Conservation (phyloP, 495 filamentous ascomycete species). For the Hypoxylon fuscum region DNA sequence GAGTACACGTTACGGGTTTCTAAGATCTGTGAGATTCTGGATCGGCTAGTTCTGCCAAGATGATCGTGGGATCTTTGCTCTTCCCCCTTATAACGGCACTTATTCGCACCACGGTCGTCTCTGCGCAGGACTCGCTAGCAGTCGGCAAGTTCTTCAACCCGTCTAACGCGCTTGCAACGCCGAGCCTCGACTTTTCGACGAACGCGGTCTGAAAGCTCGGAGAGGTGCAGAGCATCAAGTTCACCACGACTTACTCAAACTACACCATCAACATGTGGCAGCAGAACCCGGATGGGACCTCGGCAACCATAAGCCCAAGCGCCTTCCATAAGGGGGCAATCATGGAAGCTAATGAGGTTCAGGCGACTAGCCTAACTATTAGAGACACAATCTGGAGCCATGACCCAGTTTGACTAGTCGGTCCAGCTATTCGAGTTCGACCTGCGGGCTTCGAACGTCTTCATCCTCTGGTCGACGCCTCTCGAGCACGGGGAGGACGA, state of each 20-base stretch:
- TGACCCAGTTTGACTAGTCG: constrained; percentile 44
- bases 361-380: background rate
- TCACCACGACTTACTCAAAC: constrained; percentile 28
- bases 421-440: constrained; percentile 45
- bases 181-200: constrained; percentile 16
- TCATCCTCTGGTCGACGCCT: constrained; percentile 43
- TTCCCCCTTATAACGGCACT: constrained; percentile 2
- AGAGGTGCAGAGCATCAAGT: constrained; percentile 28
- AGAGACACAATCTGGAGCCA: constrained; percentile 15
- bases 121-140: constrained; percentile 3
- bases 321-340: constrained; percentile 20
- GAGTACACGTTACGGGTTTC: background rate
- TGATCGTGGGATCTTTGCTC: background rate
- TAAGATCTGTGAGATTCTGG: background rate
- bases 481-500: constrained; percentile 17
- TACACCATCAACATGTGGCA: constrained; percentile 40
- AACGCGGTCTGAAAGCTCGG: constrained; percentile 32
- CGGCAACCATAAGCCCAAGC: constrained; percentile 26
- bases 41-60: background rate
- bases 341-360: background rate
- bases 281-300: constrained; percentile 5
- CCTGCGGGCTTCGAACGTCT: constrained; percentile 37
- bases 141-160: constrained; percentile 31
- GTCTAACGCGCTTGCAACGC: constrained; percentile 1
- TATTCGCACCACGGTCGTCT: background rate